phyloP scores from a whole-genome alignment of 306 rosid genomes.

The Cicer judaicum region DNA sequence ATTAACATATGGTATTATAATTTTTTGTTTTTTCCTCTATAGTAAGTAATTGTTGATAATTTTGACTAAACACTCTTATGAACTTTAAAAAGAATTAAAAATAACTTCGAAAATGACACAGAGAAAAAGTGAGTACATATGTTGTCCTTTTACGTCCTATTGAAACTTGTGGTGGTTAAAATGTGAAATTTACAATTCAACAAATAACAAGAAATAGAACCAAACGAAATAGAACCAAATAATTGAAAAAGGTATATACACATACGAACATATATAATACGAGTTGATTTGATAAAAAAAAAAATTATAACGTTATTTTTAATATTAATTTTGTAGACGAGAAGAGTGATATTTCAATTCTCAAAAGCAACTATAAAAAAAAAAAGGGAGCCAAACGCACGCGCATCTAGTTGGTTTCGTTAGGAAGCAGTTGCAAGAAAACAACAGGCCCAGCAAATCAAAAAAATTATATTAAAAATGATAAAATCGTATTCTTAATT shows the following conservation, averaged over 20 bases:
- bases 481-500: constrained; percentile 15
- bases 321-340: background rate
- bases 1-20: too few species aligned
- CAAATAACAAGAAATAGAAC: background rate
- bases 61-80: too few species aligned
- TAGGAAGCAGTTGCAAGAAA: constrained; percentile 35
- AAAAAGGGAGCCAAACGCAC: background rate
- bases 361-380: background rate
- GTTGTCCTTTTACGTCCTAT: too few species aligned
- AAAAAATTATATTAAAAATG: constrained; percentile 14
- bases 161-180: too few species aligned
- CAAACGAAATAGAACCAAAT: constrained; percentile 16
- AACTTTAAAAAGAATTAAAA: too few species aligned
- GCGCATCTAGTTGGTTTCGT: constrained; percentile 10
- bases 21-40: too few species aligned
- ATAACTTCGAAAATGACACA: too few species aligned
- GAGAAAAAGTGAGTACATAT: too few species aligned
- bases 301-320: background rate
- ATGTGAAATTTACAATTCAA: too few species aligned
- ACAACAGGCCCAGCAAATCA: constrained; percentile 29
- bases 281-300: background rate
- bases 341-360: background rate
- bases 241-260: background rate
- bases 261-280: too few species aligned
- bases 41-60: too few species aligned